Conservation (phyloP, 1,284 basidiomycete species). For the Cutaneotrichosporon cutaneum region DNA sequence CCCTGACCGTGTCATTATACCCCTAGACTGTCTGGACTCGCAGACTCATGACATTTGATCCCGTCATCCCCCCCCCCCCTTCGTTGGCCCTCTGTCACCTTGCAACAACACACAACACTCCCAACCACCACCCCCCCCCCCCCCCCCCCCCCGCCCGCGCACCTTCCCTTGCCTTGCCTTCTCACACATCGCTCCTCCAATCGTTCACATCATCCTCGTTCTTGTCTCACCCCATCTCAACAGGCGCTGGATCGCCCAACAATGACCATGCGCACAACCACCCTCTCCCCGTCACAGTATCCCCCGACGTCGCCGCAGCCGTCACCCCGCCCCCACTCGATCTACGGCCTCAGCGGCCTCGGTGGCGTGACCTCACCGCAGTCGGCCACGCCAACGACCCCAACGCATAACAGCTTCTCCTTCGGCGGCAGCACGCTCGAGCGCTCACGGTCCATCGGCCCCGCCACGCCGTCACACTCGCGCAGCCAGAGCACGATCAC, state of each 20-base stretch:
- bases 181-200: neutral
- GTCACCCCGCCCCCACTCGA: conserved; percentile 5
- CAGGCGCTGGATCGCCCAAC: neutral
- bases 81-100: too few relatives aligned
- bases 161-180: neutral
- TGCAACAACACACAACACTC: neutral
- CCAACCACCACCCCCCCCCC: neutral
- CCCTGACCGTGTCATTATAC: neutral
- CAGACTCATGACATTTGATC: too few relatives aligned
- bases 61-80: neutral
- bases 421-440: conserved; percentile 6
- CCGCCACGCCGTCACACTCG: conserved; percentile 5
- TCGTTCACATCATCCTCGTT: neutral
- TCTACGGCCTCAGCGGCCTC: conserved; percentile 5
- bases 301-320: neutral
- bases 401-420: neutral
- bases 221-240: neutral
- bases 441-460: conserved; percentile 17
- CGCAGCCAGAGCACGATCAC: conserved; percentile 2
- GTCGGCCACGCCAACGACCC: neutral
- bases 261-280: neutral
- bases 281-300: neutral
- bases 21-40: too few relatives aligned
- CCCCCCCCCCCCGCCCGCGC: neutral
- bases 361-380: conserved; percentile 4